Evolutionary conservation across 768 basidiomycete genomes (phyloP).

Genomic region (Xerocomellus amylosporus): DNA sequence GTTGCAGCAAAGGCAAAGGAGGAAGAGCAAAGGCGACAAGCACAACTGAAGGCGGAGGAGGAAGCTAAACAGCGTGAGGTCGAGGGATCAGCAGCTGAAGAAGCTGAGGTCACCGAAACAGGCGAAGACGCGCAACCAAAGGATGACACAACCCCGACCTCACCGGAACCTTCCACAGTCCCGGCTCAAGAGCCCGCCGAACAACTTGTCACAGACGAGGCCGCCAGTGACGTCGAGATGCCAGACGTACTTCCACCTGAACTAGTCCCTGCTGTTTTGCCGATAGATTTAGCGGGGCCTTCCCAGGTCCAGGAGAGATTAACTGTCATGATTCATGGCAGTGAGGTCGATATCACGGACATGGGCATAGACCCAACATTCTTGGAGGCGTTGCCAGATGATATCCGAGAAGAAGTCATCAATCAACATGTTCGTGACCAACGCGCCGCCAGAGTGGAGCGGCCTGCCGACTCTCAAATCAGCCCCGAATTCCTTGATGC

Average conservation of each 20-base stretch:
- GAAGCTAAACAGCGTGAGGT: conserved; percentile 38
- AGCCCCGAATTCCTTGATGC: conserved; percentile 95
- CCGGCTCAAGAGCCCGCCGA: conserved; percentile 15
- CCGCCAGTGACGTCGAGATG: conserved; percentile 49
- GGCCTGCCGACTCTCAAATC: conserved; percentile 82
- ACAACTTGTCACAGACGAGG: conserved; percentile 33
- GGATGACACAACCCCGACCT: conserved; percentile 14
- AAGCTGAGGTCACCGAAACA: conserved; percentile 35
- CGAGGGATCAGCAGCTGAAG: conserved; percentile 30
- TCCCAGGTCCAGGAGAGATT: conserved; percentile 58
- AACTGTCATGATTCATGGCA: conserved; percentile 89
- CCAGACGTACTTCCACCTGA: conserved; percentile 34
- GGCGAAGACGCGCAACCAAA: conserved; percentile 9
- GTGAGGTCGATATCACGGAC: conserved; percentile 93
- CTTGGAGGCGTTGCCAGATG: conserved; percentile 95
- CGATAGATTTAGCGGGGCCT: conserved; percentile 25
- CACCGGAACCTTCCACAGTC: conserved; percentile 4
- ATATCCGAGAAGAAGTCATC: conserved; percentile 97
- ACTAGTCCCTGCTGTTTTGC: conserved; percentile 15
- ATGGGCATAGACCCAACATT: conserved; percentile 98
- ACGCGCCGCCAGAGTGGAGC: conserved; percentile 70
- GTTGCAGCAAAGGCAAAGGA: conserved; percentile 52
- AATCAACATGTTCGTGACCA: conserved; percentile 96
- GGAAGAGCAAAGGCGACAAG: conserved; percentile 38
- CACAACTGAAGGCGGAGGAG: conserved; percentile 57